A percentile compares a stretch with the other conserved stretches of the same genome.
Evolutionary conservation across 129 eudicot genomes (phyloP).

Genomic region (Cynara cardunculus): DNA sequence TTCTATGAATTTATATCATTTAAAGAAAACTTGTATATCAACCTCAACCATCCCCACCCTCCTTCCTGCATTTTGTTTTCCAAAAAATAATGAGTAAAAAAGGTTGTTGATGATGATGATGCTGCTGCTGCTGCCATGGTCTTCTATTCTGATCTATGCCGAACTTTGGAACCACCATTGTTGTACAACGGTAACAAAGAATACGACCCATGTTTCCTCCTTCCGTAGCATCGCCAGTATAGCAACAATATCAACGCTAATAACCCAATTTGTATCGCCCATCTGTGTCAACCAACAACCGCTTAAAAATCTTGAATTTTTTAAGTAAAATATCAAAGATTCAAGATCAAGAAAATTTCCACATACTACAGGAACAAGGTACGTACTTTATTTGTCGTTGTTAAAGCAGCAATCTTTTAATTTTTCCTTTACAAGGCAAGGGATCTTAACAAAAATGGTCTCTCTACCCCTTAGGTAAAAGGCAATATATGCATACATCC

Average conservation of each 20-base stretch:
- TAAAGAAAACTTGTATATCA: constrained; percentile 13
- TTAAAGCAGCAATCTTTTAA: not conserved
- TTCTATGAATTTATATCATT: constrained; percentile 14
- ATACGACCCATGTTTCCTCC: constrained; percentile 57
- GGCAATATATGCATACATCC: not conserved
- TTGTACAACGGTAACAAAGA: constrained; percentile 64
- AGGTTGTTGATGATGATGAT: not conserved
- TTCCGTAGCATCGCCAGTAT: constrained; percentile 86
- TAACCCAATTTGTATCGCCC: constrained; percentile 75
- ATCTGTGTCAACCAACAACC: constrained; percentile 39
- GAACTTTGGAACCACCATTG: constrained; percentile 47
- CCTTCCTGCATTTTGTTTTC: constrained; percentile 26
- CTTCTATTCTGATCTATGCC: constrained; percentile 68
- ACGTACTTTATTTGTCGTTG: not conserved
- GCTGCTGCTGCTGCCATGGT: not conserved
- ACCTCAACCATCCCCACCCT: constrained; percentile 4
- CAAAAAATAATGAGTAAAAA: constrained; percentile 14
- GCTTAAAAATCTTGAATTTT: not conserved
- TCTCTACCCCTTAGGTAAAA: not conserved
- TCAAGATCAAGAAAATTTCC: not conserved
- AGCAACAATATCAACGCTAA: constrained; percentile 48
- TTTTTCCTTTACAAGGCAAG: not conserved
- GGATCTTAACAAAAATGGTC: not conserved
- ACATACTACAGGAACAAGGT: not conserved
- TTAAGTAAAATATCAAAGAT: not conserved